phyloP scores from a whole-genome alignment of 73 alveolate species.

The Tetrahymena borealis region DNA sequence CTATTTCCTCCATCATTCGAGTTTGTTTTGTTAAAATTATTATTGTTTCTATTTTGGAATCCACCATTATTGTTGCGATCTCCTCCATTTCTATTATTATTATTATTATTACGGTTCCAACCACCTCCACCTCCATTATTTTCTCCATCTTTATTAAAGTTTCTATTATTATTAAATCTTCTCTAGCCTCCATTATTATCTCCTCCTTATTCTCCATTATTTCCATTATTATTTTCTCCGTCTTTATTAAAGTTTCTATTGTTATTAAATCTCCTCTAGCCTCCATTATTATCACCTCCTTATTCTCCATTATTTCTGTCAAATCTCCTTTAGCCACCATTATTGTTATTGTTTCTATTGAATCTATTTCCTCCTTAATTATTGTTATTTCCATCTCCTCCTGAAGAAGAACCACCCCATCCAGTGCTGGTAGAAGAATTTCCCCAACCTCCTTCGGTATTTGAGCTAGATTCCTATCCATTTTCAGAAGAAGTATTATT shows the following conservation, averaged over 20 bases:
- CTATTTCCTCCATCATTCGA: not conserved
- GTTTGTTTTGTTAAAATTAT: not conserved
- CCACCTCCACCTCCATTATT: not conserved
- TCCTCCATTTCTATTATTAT: not conserved
- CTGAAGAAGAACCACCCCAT: not conserved
- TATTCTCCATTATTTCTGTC: not conserved
- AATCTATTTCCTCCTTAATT: not conserved
- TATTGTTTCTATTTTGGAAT: not conserved
- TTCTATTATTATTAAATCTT: not conserved
- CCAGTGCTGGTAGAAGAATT: too few species aligned
- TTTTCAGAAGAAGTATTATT: not conserved
- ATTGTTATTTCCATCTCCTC: not conserved
- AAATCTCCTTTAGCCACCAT: not conserved
- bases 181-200: not conserved
- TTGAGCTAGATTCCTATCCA: too few species aligned
- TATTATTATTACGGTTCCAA: not conserved
- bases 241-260: not conserved
- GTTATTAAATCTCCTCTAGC: not conserved
- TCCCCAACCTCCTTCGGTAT: too few species aligned
- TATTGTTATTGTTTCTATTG: not conserved
- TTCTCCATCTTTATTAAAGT: not conserved
- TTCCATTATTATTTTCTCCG: not conserved
- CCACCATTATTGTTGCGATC: not conserved
- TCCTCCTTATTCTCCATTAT: not conserved
- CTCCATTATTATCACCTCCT: not conserved